Evolutionary conservation across 2,329 filamentous ascomycete species (phyloP), one percentile per base, ranked within the genome.

Genomic region (Talaromyces pinophilus): DNA sequence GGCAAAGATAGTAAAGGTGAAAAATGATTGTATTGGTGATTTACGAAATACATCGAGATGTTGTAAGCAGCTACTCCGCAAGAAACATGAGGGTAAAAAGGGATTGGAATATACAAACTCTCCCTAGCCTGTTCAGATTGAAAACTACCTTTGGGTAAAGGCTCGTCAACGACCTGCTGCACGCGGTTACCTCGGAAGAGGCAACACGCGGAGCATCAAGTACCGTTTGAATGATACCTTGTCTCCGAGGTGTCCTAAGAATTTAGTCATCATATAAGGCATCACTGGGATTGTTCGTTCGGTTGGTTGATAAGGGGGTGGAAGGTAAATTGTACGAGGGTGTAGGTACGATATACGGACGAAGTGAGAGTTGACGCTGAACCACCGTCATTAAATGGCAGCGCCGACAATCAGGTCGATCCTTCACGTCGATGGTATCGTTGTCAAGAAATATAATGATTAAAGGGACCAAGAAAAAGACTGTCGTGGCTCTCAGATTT

Each of bases 401-500:
- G 52, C 19, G 25, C 3, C 44, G 38, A 62, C 28, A 17, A n/a
- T 40, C 59, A 59, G 42, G 7, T 22, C 22, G 22, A 19, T 15
- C 40, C 40, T n/a, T 50, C 33, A 38, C 28, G 30, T 54, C 30
- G 30, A 28, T 38, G 13, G 28, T 28, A 19, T 46, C 33, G 19
- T 59, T 11, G 50, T 33, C 10, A 22, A 28, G 30, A 19, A 10
- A 35, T 59, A 65, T 19, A 46, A 57, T 22, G 63, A 35, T 10
- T 10, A 52, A 55, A 59, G 42, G 61, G 2, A 11, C 11, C 8
- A 35, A 35, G 33, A 35, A 35, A 38, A 48, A 35, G 62, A 67
- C 61, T 63, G 65, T 60, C 42, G 55, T 63, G 54, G 78, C 80
- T 76, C 80, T 81, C 71, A 77, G 80, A 82, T 82, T 73, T 82